Evolutionary conservation across 177 flowering plant genomes (phyloP).

Genomic region (Vitis hybrid): DNA sequence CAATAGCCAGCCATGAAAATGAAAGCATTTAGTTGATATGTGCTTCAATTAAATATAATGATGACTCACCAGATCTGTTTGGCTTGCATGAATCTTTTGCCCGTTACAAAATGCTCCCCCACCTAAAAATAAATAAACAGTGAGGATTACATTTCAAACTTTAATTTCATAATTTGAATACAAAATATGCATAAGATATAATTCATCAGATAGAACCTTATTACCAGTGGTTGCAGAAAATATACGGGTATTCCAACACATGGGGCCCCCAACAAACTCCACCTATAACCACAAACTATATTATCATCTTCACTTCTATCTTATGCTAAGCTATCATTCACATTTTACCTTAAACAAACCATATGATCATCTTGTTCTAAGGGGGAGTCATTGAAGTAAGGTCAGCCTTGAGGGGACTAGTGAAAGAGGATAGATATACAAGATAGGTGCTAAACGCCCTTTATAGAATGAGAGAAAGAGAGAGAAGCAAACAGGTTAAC

Average conservation of each 20-base stretch:
- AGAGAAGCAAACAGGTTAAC: no score
- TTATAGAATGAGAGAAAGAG: no score
- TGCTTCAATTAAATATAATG: neutral
- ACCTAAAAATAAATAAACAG: constrained; percentile 39
- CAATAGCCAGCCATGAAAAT: neutral
- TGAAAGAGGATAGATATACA: no score
- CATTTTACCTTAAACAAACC: no score
- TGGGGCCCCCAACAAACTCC: constrained; percentile 95
- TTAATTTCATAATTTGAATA: neutral
- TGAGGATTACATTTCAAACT: neutral
- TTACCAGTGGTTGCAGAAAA: constrained; percentile 92
- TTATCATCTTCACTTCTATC: neutral
- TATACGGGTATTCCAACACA: constrained; percentile 93
- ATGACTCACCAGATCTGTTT: constrained; percentile 60
- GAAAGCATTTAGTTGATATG: neutral
- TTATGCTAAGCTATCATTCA: no score
- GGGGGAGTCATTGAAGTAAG: no score
- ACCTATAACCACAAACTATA: constrained; percentile 46
- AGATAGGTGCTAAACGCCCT: no score
- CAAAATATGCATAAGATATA: neutral
- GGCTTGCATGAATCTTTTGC: constrained; percentile 72
- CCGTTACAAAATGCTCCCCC: constrained; percentile 96
- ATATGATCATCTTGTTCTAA: no score
- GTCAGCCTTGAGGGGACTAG: no score
- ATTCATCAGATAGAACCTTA: neutral